Evolutionary conservation across 805 yeast genomes (phyloP).

Genomic region (Candida piceae): DNA sequence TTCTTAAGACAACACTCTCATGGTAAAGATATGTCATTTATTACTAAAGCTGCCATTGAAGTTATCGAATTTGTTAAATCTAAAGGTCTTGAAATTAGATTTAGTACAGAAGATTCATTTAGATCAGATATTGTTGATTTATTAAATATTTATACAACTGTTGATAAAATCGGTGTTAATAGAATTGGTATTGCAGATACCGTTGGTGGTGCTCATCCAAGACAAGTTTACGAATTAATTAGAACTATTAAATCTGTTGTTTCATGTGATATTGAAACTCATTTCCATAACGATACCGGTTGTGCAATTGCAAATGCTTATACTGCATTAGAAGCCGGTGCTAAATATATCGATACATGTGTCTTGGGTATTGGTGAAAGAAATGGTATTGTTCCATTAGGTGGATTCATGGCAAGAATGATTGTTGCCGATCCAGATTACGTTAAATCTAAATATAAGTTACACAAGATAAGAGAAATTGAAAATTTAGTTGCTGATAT

Average conservation of each 20-base stretch:
- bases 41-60: slow-evolving; percentile 52
- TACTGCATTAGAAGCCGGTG: slow-evolving; percentile 60
- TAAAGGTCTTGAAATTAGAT: slow-evolving; percentile 55
- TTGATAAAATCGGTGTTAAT: slow-evolving; percentile 56
- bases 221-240: slow-evolving; percentile 57
- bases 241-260: slow-evolving; percentile 54
- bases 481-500: slow-evolving; percentile 57
- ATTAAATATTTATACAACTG: slow-evolving; percentile 54
- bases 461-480: slow-evolving; percentile 50
- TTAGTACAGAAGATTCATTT: slow-evolving; percentile 55
- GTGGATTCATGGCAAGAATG: slow-evolving; percentile 62
- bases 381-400: slow-evolving; percentile 58
- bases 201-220: slow-evolving; percentile 59
- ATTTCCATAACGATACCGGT: slow-evolving; percentile 61
- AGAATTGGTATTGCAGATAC: slow-evolving; percentile 63
- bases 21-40: slow-evolving; percentile 58
- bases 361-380: slow-evolving; percentile 61
- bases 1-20: slow-evolving; percentile 52
- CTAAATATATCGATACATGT: slow-evolving; percentile 52
- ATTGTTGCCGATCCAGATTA: slow-evolving; percentile 57
- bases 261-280: slow-evolving; percentile 55
- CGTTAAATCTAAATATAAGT: slow-evolving; percentile 52
- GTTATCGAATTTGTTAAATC: slow-evolving; percentile 58
- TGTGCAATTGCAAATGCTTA: slow-evolving; percentile 62
- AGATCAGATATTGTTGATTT: slow-evolving; percentile 57